Evolutionary conservation across 805 yeast genomes (phyloP), one percentile per base, ranked within the genome.

Genomic region (Cyberlindnera mrakii): DNA sequence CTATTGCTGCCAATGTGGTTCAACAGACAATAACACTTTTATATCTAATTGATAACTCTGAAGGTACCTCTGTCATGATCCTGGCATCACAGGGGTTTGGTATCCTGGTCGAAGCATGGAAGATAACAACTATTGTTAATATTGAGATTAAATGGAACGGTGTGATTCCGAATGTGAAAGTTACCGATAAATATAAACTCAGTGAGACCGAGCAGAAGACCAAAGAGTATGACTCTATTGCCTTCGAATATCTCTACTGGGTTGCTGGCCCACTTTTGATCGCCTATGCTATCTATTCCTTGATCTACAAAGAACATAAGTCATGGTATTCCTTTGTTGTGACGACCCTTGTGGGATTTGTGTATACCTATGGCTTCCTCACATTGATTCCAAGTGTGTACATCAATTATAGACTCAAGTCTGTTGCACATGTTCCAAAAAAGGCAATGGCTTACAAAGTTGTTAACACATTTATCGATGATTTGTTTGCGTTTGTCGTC

Each of bases 291-390:
- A 53, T 53, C 6, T 67, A 66, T 48, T 62, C 70, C 3, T 46
- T 67, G 36, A 34, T 64, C 27, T 66, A 67, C 44, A 62, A 64
- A 41, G 65, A 66, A 15, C 63, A 66, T 49, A 67, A 65, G 48
- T 66, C 71, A 8, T 67, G 72, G 72, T 65, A 65, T 51, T 67
- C 71, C 6, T 68, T 67, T 46, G 54, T 64, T 19, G 59, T 67
- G 36, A 56, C 67, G 3, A 63, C 70, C 1, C 52, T 68, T 15
- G 71, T 66, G 30, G 71, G 70, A 0, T 63, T 65, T 19, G 71
- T 65, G 15, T 68, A 68, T 45, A 67, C 71, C 3, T 67, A 67
- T 43, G 72, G 72, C 1, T 67, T 68, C 54, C 47, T 68, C 35
- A 63, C 64, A 39, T 49, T 67, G 31, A 64, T 68, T 27, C 72